Evolutionary conservation across 2,329 filamentous ascomycete genomes (phyloP), one percentile per base, ranked within the genome.

Genomic region (Neoarthrinium moseri): DNA sequence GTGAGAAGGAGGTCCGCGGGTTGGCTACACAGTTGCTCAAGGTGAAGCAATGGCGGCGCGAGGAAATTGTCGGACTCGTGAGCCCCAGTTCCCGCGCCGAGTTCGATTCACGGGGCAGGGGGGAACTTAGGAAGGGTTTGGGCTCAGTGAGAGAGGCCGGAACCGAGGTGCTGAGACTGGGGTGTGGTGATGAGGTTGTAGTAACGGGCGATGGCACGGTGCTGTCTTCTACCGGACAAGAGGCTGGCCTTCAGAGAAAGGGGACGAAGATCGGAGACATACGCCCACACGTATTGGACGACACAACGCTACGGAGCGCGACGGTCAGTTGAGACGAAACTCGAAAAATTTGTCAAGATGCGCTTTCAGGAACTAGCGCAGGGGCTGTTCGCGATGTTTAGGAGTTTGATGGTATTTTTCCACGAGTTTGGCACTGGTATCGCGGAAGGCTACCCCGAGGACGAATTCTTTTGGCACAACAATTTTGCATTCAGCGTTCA

Each of bases 1-100:
- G 75, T 5, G 74, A 78, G 22, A 85, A 84, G 56, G 69, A 77
- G 27, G 72, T 75, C 21, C 67, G 65, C 4, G 81, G 81, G 0
- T 56, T 80, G 40, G 74, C 72, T 3, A 77, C 74, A 4, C 71
- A 63, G 32, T 69, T 76, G 57, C 67, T 81, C 4, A 72, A 69
- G 50, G 78, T 74, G 12, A 64, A 59, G 41, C 67, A 62, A 40
- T 78, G 71, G 56, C 61, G 58, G 0, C 53, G 60, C 7, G 67
- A 75, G 26, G 74, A 81, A 40, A 70, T 80, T 1, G 65, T 69
- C 42, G 58, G 58, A 5, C 57, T 63, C 11, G 33, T 63, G n/a
- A 45, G 47, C 10, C 26, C 38, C 6, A 27, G 8, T 8, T n/a
- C 8, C 26, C 8, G 26, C 26, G 26, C 8, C 26, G 26, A 29